Conservation (phyloP, 306 rosid genomes). For the Adenanthera pavonina region DNA sequence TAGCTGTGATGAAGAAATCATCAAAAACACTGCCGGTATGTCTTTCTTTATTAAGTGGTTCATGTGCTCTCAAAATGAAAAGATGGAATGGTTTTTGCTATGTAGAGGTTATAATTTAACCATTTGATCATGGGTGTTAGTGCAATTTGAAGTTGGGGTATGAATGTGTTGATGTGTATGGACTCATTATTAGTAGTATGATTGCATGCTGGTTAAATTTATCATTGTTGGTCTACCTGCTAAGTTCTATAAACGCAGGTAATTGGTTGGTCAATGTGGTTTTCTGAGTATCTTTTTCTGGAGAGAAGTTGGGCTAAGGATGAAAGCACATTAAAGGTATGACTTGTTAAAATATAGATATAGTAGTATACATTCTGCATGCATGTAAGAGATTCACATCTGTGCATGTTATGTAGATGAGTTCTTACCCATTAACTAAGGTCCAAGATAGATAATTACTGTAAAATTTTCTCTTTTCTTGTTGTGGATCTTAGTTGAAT, state of each 20-base stretch:
- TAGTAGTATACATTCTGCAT: neutral
- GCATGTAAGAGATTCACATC: neutral
- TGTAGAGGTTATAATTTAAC: neutral
- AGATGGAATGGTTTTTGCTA: neutral
- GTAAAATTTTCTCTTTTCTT: neutral
- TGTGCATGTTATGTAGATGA: neutral
- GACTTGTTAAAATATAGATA: neutral
- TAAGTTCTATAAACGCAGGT: conserved; percentile 16
- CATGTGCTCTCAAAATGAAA: neutral
- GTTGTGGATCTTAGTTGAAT: neutral
- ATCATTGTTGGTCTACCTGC: neutral
- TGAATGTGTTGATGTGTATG: conserved; percentile 1
- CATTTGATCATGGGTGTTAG: neutral
- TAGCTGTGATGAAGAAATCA: conserved; percentile 31
- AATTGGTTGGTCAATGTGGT: conserved; percentile 32
- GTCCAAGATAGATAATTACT: neutral
- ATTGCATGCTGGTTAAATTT: neutral
- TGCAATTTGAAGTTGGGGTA: neutral
- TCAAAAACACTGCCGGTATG: conserved; percentile 19
- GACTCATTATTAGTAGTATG: neutral
- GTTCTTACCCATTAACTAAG: neutral
- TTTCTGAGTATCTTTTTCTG: conserved; percentile 23
- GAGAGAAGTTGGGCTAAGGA: conserved; percentile 26
- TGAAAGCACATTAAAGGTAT: conserved; percentile 32
- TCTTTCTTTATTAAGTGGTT: neutral